Conservation (phyloP, 2,329 filamentous ascomycete genomes). For the Tolypocladium album region DNA sequence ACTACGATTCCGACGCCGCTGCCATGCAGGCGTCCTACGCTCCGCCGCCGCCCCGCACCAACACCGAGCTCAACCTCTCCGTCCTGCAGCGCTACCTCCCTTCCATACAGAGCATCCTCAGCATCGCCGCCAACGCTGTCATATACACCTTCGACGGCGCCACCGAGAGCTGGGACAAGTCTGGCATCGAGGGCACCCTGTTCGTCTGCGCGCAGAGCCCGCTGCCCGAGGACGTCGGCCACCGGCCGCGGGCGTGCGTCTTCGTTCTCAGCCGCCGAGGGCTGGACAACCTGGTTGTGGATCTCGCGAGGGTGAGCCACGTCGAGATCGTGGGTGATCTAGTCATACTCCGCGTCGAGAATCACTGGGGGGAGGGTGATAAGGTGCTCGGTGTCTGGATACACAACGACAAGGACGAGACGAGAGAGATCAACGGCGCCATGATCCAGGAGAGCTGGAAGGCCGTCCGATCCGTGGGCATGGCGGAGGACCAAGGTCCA, state of each 20-base stretch:
- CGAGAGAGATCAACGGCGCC: conserved; percentile 27
- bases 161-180: conserved; percentile 70
- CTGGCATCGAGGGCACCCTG: conserved; percentile 73
- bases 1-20: conserved; percentile 58
- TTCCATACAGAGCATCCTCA: conserved; percentile 59
- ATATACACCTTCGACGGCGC: conserved; percentile 68
- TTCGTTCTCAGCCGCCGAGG: conserved; percentile 66
- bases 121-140: conserved; percentile 75
- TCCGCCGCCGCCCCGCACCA: conserved; percentile 52
- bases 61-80: conserved; percentile 76
- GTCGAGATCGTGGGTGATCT: conserved; percentile 52
- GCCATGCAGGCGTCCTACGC: conserved; percentile 25
- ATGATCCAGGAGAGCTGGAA: conserved; percentile 34
- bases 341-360: conserved; percentile 35
- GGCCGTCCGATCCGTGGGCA: conserved; percentile 18
- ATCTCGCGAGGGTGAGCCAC: conserved; percentile 48
- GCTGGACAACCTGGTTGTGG: conserved; percentile 59
- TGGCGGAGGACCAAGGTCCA: conserved; percentile 15
- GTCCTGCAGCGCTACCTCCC: conserved; percentile 77
- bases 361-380: conserved; percentile 20
- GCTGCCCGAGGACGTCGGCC: conserved; percentile 20
- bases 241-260: conserved; percentile 40
- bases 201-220: conserved; percentile 66
- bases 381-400: conserved; percentile 45
- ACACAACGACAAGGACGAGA: conserved; percentile 36